A percentile compares a stretch with the other conserved stretches of the same genome.
phyloP scores from a whole-genome alignment of 345 rosid species.

The Citrus australasica region DNA sequence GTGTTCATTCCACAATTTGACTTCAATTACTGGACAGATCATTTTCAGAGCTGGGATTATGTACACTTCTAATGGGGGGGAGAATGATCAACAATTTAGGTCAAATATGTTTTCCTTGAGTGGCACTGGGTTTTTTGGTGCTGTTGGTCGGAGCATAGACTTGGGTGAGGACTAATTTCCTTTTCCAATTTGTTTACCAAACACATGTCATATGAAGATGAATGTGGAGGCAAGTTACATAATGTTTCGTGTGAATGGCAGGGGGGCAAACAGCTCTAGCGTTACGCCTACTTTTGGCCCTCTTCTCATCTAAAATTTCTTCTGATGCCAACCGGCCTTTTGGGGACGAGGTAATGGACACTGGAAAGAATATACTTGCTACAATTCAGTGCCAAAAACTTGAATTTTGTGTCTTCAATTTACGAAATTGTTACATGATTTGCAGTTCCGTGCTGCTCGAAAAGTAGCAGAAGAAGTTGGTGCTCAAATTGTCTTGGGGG shows the following conservation, averaged over 20 bases:
- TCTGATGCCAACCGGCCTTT: constrained; percentile 68
- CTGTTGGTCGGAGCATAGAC: constrained; percentile 80
- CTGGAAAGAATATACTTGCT: background rate
- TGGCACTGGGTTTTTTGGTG: constrained; percentile 78
- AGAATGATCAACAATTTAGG: constrained; percentile 38
- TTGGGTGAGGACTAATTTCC: constrained; percentile 46
- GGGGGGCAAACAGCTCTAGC: constrained; percentile 93
- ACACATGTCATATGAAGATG: background rate
- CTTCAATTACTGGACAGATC: constrained; percentile 52
- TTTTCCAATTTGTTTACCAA: background rate
- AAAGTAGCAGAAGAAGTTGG: constrained; percentile 76
- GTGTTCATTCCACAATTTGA: constrained; percentile 28
- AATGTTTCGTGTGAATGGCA: constrained; percentile 18
- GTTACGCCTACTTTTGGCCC: constrained; percentile 71
- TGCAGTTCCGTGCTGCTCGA: constrained; percentile 85
- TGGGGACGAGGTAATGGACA: constrained; percentile 66
- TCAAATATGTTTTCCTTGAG: constrained; percentile 67
- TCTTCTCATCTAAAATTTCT: constrained; percentile 81
- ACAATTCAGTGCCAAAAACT: background rate
- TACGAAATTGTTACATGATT: background rate
- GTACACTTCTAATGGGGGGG: constrained; percentile 52
- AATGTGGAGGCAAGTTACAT: constrained; percentile 1
- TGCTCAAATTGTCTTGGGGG: constrained; percentile 87
- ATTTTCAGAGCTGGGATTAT: constrained; percentile 94
- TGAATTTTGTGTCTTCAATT: background rate